Evolutionary conservation across 805 yeast species (phyloP), one percentile per base, ranked within the genome.

Genomic region (Candida maris): DNA sequence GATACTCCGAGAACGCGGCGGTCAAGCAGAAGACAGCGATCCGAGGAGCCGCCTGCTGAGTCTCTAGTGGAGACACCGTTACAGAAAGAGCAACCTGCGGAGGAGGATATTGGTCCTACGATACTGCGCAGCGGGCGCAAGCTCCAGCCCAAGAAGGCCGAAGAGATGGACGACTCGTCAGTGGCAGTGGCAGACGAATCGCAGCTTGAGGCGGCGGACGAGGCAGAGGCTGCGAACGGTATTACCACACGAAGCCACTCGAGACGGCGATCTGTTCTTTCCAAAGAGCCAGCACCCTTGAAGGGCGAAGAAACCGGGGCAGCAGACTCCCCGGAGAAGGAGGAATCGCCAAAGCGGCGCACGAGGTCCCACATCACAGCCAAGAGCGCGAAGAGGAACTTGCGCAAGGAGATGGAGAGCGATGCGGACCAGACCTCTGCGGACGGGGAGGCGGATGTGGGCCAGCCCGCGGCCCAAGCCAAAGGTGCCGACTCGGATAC

Each of bases 361-460:
- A 32, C 41, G 13, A 40, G 42, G 25, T 35, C 40, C 3, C 38
- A 34, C 22, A 35, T 41, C 15, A 24, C 26, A 3, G 30, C 44
- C 5, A 38, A 47, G 16, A 43, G 44, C 29, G 39, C 49, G 5
- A 37, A 49, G 32, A 34, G 54, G 23, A 49, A 46, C 22, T 34
- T 49, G 32, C 34, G 36, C n/a, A 26, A 30, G 17, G 43, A 42
- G 23, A 38, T 42, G 13, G 42, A 16, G 14, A 35, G 27, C 26
- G 34, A 34, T 15, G 16, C 17, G 15, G 3, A 18, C 31, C 19
- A 35, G 17, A 17, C 20, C 9, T 30, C 30, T 5, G 25, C 12
- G 13, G 31, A 19, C 6, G 27, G n/a, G 16, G 30, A 27, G 9
- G 34, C 16, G 12, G 32, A 26, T 5, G 47, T 34, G 3, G 24